These are phyloP conservation scores for Wallacemonas sp. DNA, from an alignment of 208 protist species.

Conservation along the genomic window DNA sequence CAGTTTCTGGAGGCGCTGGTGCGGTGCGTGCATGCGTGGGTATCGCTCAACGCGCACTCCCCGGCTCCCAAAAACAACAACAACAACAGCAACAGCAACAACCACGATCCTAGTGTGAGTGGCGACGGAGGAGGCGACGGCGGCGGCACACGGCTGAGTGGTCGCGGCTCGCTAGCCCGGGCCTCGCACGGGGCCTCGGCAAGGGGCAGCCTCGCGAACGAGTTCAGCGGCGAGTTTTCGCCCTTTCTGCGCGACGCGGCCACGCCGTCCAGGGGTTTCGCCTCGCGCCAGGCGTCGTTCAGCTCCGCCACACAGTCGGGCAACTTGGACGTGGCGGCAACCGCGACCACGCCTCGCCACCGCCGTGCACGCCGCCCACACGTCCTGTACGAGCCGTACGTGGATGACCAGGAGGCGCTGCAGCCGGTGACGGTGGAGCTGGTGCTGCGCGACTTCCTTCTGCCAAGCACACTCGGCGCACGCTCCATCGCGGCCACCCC, in stretches of 20 bases:
- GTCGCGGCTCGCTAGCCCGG: background rate
- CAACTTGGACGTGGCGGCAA: background rate
- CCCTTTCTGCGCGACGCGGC: background rate
- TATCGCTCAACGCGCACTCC: constrained; percentile 29
- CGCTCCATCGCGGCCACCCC: constrained; percentile 15
- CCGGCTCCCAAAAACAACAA: background rate
- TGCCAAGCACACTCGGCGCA: constrained; percentile 48
- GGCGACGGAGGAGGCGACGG: background rate
- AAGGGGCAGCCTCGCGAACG: background rate
- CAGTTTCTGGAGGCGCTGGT: constrained; percentile 75
- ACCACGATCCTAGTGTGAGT: background rate
- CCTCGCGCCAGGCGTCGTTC: background rate
- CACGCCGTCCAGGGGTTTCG: background rate
- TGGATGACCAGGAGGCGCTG: constrained; percentile 35
- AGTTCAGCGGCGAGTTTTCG: background rate
- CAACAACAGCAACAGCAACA: constrained; percentile 20
- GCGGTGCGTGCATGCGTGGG: constrained; percentile 69
- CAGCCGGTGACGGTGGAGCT: constrained; percentile 35
- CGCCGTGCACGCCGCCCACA: background rate
- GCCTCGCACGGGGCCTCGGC: background rate
- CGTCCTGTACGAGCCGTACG: constrained; percentile 35
- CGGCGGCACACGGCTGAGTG: background rate
- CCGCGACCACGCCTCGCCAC: background rate
- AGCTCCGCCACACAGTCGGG: background rate
- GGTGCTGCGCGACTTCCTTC: constrained; percentile 50